Conservation (phyloP, 1,284 basidiomycete species). For the Gymnopus androsaceus region DNA sequence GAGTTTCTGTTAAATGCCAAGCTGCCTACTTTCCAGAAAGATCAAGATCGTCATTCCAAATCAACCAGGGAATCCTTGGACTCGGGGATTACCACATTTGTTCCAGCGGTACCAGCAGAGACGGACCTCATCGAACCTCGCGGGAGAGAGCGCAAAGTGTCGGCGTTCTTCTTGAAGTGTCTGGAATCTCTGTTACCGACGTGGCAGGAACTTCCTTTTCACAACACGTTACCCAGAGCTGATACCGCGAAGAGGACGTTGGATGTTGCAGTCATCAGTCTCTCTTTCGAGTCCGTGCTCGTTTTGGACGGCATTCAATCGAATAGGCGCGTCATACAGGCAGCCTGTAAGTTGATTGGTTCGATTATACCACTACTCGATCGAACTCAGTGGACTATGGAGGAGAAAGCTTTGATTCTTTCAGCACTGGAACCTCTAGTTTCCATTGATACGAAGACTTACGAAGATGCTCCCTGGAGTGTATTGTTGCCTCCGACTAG, state of each 20-base stretch:
- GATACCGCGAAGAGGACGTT: constrained; percentile 67
- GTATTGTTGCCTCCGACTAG: constrained; percentile 63
- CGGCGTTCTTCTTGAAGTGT: constrained; percentile 59
- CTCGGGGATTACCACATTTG: not conserved
- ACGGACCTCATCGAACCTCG: constrained; percentile 44
- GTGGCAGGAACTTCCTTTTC: constrained; percentile 47
- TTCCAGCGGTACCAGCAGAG: constrained; percentile 15
- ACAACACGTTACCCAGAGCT: constrained; percentile 44
- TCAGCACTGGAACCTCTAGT: constrained; percentile 68
- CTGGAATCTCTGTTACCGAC: constrained; percentile 53
- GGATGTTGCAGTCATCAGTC: constrained; percentile 64
- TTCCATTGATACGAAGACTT: constrained; percentile 26
- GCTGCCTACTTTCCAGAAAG: constrained; percentile 42
- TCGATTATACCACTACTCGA: constrained; percentile 45
- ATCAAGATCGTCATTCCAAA: not conserved
- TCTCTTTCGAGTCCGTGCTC: constrained; percentile 72
- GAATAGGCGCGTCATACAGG: constrained; percentile 62
- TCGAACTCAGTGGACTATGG: constrained; percentile 52
- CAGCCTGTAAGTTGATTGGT: constrained; percentile 57
- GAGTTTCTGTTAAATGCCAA: constrained; percentile 68
- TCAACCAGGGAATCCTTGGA: not conserved
- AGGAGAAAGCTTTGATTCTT: constrained; percentile 65
- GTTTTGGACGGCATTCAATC: constrained; percentile 60
- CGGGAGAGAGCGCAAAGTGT: constrained; percentile 65
- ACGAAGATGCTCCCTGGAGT: constrained; percentile 44